Evolutionary conservation across 1,139 yeast species (phyloP), one percentile per base, ranked within the genome.

Genomic region (Pichia sp.): DNA sequence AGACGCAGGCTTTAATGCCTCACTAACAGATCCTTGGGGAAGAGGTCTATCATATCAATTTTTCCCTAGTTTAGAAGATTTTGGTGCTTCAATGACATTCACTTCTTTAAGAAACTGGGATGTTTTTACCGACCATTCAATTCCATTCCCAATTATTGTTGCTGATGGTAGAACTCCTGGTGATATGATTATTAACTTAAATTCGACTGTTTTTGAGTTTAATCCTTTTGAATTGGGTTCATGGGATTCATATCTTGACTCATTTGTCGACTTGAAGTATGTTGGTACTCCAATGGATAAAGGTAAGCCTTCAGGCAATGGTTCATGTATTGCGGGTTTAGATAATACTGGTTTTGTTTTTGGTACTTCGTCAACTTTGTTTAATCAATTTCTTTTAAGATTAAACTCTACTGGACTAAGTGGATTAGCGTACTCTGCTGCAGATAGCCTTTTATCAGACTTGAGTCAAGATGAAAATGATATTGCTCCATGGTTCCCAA

Each of bases 1-100:
- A 50, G 72, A 79, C 39, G 95, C 95, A 0, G 96, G 96, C 1
- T 90, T 75, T 66, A 81, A 83, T 46, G 70, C 81, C 32, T 79
- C 90, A 7, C 59, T 90, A 48, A 88, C 96, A n/a, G 97, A 89
- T 68, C 77, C 85, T 53, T 90, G 97, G 97, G 95, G 94, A n/a
- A 73, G 95, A 61, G 83, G 88, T 1, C 70, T 89, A 46, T 77
- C 94, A 0, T 77, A 82, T 60, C 95, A 87, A 66, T 83, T 84
- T 63, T 80, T 89, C 62, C 71, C 82, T 50, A 70, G 71, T 48
- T 69, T 71, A 44, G 63, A 73, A 35, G 75, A 78, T 54, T 78
- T 77, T 48, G 87, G 85, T 48, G 81, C 77, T 2, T 81, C 77
- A 7, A 69, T 82, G 59, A 76, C 85, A 3, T 85, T 85, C 78